Evolutionary conservation across 768 basidiomycete genomes (phyloP).

Genomic region (Termitomyces sp.): DNA sequence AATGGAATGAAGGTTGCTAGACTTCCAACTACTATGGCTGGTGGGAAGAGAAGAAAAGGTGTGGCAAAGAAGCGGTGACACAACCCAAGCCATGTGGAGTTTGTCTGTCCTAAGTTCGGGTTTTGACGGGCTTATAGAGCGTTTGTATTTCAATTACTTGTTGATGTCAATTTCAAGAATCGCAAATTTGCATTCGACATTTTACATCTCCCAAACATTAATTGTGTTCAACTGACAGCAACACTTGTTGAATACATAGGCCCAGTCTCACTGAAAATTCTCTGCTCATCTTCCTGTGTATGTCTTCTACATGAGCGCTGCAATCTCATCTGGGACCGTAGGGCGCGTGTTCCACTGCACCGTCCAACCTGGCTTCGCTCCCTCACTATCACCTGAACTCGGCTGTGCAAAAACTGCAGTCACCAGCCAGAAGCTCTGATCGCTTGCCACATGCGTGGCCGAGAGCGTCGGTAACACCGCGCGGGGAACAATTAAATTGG

Average conservation of each 20-base stretch:
- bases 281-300: background rate
- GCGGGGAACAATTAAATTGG: constrained; percentile 20
- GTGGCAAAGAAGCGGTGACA: constrained; percentile 50
- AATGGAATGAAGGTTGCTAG: constrained; percentile 26
- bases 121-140: constrained; percentile 22
- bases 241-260: constrained; percentile 55
- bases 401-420: constrained; percentile 34
- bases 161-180: background rate
- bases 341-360: constrained; percentile 10
- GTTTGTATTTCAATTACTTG: background rate
- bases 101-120: constrained; percentile 40
- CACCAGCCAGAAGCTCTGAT: constrained; percentile 53
- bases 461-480: constrained; percentile 70
- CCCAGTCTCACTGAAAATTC: background rate
- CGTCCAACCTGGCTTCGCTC: constrained; percentile 9
- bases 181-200: background rate
- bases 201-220: background rate
- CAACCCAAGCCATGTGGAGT: constrained; percentile 8
- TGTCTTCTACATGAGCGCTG: background rate
- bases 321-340: constrained; percentile 6
- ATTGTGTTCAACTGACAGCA: constrained; percentile 58
- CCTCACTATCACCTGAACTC: background rate
- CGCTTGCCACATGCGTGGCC: constrained; percentile 39
- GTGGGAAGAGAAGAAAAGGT: constrained; percentile 63
- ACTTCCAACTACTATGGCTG: constrained; percentile 49